These are phyloP conservation scores for Hypoxylon sp. DNA, from an alignment of 2,329 filamentous ascomycete genomes.

Conservation along the genomic window DNA sequence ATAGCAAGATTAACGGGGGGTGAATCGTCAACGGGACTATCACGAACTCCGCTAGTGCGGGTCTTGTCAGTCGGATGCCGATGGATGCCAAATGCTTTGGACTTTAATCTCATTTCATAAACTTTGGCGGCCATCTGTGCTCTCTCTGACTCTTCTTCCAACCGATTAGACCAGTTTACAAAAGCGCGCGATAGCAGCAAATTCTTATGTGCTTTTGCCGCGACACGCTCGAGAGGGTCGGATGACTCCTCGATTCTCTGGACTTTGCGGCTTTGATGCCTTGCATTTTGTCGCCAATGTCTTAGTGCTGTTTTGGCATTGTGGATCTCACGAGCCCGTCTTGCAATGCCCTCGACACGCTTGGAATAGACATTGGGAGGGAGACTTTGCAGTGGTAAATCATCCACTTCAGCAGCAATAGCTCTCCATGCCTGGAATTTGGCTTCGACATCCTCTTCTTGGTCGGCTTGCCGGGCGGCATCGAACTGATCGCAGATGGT, in stretches of 20 bases:
- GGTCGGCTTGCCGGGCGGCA: conserved; percentile 47
- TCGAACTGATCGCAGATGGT: conserved; percentile 47
- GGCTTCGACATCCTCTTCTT: conserved; percentile 44
- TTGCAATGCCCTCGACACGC: conserved; percentile 51
- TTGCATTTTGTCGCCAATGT: conserved; percentile 48
- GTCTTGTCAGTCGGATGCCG: conserved; percentile 13
- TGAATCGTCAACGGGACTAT: conserved; percentile 10
- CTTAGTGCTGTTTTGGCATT: conserved; percentile 46
- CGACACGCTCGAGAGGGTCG: conserved; percentile 50
- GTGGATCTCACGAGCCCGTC: conserved; percentile 50
- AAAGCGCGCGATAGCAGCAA: conserved; percentile 53
- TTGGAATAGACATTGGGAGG: conserved; percentile 52
- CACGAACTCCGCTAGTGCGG: not conserved
- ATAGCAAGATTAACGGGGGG: conserved; percentile 5
- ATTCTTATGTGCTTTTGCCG: conserved; percentile 50
- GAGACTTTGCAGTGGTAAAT: conserved; percentile 41
- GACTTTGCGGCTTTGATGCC: conserved; percentile 39
- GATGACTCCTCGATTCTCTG: conserved; percentile 45
- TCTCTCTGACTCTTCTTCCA: conserved; percentile 51
- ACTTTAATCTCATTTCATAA: conserved; percentile 53
- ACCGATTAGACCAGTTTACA: conserved; percentile 52
- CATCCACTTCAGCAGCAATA: conserved; percentile 44
- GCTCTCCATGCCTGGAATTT: conserved; percentile 51
- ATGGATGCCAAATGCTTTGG: conserved; percentile 49
- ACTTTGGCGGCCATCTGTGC: conserved; percentile 49